Evolutionary conservation across 2,329 filamentous ascomycete genomes (phyloP).

Genomic region (Ceratocystis colombiana): DNA sequence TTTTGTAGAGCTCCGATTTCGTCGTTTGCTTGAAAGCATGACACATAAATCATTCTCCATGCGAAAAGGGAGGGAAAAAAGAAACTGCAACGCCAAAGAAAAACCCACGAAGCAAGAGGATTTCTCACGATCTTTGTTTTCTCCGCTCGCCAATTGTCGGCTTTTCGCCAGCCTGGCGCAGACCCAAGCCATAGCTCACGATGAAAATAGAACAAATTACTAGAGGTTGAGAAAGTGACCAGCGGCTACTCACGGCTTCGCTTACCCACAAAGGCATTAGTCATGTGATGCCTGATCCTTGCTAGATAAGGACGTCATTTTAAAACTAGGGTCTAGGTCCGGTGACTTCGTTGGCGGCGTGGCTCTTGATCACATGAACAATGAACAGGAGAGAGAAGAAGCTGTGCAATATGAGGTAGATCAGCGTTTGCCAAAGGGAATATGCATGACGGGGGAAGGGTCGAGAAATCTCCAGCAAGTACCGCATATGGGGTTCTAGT

Average conservation of each 20-base stretch:
- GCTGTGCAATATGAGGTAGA: background rate
- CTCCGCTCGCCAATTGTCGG: conserved; percentile 23
- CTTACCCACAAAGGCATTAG: background rate
- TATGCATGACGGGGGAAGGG: background rate
- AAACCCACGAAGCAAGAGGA: background rate
- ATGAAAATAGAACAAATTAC: background rate
- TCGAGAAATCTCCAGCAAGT: background rate
- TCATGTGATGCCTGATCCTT: conserved; percentile 11
- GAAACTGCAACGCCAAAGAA: background rate
- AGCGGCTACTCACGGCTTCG: conserved; percentile 16
- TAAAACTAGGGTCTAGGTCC: conserved; percentile 10
- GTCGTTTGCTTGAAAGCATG: background rate
- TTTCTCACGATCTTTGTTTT: background rate
- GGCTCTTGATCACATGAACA: background rate
- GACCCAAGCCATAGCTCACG: background rate
- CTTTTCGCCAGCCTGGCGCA: background rate
- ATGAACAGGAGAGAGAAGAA: background rate
- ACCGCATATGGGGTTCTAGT: background rate
- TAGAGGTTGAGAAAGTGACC: background rate
- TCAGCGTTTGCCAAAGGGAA: background rate
- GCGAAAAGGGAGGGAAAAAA: background rate
- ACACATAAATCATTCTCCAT: background rate
- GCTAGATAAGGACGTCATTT: conserved; percentile 5
- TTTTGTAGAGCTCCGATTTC: background rate
- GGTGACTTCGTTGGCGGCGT: background rate